Conservation (phyloP, 2,329 filamentous ascomycete genomes). For the Coleophoma eucalyptorum region DNA sequence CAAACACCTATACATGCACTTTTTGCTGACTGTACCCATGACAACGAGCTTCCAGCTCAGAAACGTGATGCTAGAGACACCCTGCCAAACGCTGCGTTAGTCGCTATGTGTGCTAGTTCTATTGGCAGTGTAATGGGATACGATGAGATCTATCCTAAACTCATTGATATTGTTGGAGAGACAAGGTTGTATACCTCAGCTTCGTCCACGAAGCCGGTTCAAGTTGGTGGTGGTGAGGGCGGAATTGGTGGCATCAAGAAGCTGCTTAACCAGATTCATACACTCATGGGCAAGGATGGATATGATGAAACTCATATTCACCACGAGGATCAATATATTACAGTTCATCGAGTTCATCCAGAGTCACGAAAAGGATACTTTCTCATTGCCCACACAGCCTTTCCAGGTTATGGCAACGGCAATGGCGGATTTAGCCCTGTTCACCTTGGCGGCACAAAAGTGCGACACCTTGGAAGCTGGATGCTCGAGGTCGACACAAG, state of each 20-base stretch:
- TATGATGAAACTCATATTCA: conserved; percentile 97
- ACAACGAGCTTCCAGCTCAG: conserved; percentile 94
- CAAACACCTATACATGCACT: conserved; percentile 87
- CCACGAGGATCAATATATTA: conserved; percentile 94
- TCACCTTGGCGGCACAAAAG: conserved; percentile 78
- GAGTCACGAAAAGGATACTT: conserved; percentile 92
- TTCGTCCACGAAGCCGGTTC: conserved; percentile 62
- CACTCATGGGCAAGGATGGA: conserved; percentile 89
- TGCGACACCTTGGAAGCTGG: conserved; percentile 85
- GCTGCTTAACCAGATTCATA: conserved; percentile 90
- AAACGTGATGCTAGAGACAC: conserved; percentile 94
- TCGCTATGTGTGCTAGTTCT: conserved; percentile 93
- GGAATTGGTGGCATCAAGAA: conserved; percentile 92
- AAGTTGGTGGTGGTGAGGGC: conserved; percentile 66
- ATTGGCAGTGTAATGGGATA: conserved; percentile 97
- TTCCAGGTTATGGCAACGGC: conserved; percentile 82
- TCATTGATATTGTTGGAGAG: conserved; percentile 92
- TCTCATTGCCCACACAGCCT: conserved; percentile 92
- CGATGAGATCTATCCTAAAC: conserved; percentile 89
- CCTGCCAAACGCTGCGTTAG: conserved; percentile 86
- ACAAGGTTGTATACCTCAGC: conserved; percentile 77
- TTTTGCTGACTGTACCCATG: conserved; percentile 99
- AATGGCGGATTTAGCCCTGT: conserved; percentile 79
- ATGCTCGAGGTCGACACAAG: conserved; percentile 83
- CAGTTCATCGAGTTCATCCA: conserved; percentile 91